A percentile compares a stretch with the other conserved stretches of the same genome.
These are phyloP conservation scores for Dioscorea dumetorum DNA, from an alignment of 106 monocot genomes.

Conservation along the genomic window DNA sequence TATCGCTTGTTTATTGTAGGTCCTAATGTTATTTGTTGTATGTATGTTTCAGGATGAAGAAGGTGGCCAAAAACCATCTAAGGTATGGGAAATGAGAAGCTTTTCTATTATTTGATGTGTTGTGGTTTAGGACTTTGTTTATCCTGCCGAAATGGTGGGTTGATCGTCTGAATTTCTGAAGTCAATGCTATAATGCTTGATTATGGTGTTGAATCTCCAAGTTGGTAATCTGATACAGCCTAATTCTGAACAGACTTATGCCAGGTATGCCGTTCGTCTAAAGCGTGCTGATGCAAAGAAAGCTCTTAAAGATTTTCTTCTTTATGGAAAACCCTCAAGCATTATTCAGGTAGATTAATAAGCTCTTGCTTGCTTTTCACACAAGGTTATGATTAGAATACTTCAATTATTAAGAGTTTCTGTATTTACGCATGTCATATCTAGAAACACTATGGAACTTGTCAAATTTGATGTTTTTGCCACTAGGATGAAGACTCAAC, in stretches of 20 bases:
- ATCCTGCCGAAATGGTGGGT: background rate
- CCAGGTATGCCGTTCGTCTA: constrained; percentile 53
- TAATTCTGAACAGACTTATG: constrained; percentile 27
- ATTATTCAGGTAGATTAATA: background rate
- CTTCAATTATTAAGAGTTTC: too few relatives aligned
- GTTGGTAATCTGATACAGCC: background rate
- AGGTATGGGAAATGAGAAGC: constrained; percentile 20
- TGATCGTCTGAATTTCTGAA: background rate
- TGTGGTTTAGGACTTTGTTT: background rate
- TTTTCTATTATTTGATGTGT: background rate
- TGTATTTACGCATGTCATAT: too few relatives aligned
- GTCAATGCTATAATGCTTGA: background rate
- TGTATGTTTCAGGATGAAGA: constrained; percentile 24
- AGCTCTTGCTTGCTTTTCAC: too few relatives aligned
- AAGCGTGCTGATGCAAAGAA: constrained; percentile 67
- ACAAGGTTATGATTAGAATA: too few relatives aligned
- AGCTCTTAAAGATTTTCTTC: constrained; percentile 60
- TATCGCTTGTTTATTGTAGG: background rate
- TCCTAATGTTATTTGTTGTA: background rate
- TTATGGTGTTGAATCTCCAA: background rate
- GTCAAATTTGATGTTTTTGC: background rate
- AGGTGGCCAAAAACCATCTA: constrained; percentile 24
- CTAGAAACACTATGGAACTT: too few relatives aligned
- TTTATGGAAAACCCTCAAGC: constrained; percentile 36
- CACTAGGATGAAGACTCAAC: constrained; percentile 18